Conservation (phyloP, 805 yeast genomes). For the Komagataella populi region DNA sequence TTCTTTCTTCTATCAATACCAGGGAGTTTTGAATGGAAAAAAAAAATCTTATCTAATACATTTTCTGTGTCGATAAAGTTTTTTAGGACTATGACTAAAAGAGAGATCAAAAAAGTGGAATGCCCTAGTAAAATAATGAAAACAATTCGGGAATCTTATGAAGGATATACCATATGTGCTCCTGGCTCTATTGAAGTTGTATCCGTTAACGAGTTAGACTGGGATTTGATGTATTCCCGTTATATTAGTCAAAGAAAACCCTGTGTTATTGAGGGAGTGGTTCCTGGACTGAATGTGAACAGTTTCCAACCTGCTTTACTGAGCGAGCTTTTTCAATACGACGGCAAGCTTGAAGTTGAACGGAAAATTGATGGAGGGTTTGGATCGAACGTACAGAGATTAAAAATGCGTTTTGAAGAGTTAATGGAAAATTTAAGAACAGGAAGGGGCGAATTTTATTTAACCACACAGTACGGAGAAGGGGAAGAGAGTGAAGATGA, state of each 20-base stretch:
- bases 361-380: conserved; percentile 45
- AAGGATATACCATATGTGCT: background rate
- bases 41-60: too few relatives aligned
- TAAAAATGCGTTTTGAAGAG: conserved; percentile 33
- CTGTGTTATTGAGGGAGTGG: conserved; percentile 27
- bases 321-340: conserved; percentile 17
- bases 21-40: too few relatives aligned
- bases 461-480: conserved; percentile 58
- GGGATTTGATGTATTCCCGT: conserved; percentile 19
- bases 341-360: conserved; percentile 36
- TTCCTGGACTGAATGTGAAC: conserved; percentile 19
- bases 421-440: conserved; percentile 26
- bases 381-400: conserved; percentile 49
- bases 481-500: conserved; percentile 25
- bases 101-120: background rate
- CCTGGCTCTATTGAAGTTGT: background rate
- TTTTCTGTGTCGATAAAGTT: too few relatives aligned
- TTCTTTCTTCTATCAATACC: background rate
- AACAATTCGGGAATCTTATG: background rate
- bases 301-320: conserved; percentile 22
- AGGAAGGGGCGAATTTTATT: conserved; percentile 35
- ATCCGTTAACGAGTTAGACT: conserved; percentile 4
- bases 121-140: background rate
- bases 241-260: conserved; percentile 34
- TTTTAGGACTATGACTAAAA: background rate